A percentile compares a stretch with the other conserved stretches of the same genome.
phyloP scores from a whole-genome alignment of 2,329 filamentous ascomycete genomes.

The Penicillium italicum region DNA sequence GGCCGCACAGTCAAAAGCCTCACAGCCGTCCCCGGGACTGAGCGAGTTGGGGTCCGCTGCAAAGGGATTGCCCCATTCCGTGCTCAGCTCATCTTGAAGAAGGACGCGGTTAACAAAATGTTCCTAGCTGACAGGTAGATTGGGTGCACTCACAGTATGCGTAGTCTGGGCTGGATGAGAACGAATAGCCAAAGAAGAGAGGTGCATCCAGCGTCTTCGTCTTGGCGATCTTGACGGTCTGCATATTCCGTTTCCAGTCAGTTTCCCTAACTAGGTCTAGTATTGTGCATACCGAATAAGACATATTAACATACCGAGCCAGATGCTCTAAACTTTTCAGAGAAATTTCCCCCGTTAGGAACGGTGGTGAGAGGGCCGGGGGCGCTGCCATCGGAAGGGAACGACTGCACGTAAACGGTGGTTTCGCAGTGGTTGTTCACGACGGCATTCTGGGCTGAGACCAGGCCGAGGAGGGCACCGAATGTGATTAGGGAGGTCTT shows the following conservation, averaged over 20 bases:
- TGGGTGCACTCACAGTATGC: conserved; percentile 22
- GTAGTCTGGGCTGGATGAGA: conserved; percentile 24
- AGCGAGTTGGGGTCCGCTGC: conserved; percentile 22
- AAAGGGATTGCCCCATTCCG: conserved; percentile 26
- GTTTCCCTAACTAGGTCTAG: conserved; percentile 5
- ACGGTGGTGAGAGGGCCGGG: conserved; percentile 24
- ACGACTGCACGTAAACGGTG: conserved; percentile 25
- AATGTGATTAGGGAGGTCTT: conserved; percentile 20
- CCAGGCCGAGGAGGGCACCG: conserved; percentile 18
- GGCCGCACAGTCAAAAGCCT: conserved; percentile 24
- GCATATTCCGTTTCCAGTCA: conserved; percentile 12
- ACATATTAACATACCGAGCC: conserved; percentile 21
- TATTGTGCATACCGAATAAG: neutral
- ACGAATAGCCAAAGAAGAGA: conserved; percentile 28
- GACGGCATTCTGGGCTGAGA: conserved; percentile 22
- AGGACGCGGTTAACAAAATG: conserved; percentile 8
- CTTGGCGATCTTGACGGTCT: conserved; percentile 26
- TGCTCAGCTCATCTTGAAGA: conserved; percentile 23
- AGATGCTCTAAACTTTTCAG: conserved; percentile 21
- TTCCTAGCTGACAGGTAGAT: conserved; percentile 2
- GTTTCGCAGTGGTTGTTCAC: conserved; percentile 23
- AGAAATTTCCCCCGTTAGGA: conserved; percentile 19
- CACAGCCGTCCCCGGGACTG: conserved; percentile 25
- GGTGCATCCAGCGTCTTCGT: conserved; percentile 29
- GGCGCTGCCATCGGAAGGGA: conserved; percentile 24